Base-by-base conservation (phyloP, 139 green algal species). In the Chlorella vulgaris region DNA sequence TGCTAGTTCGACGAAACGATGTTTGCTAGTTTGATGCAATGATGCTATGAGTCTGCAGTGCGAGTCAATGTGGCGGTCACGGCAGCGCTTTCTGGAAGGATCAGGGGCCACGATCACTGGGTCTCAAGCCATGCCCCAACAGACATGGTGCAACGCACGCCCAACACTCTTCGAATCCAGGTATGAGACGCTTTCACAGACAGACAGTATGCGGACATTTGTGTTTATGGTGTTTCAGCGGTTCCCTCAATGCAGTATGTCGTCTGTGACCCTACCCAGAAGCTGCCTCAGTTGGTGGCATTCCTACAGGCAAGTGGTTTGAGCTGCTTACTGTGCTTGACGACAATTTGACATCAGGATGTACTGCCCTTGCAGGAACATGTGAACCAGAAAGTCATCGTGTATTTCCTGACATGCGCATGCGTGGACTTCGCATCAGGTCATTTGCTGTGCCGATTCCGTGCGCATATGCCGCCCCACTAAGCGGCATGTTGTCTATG, bases 401-500 rank as follows among this genome's bases (percentile, higher is more conserved):
- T 98, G 2, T 99, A 99, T 84, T 93, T 96, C 68, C 83, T 99
- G 22, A 99, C 96, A 0, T 99, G 96, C 62, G 94, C 94, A 18
- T 95, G 82, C 51, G 96, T 99, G 31, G 95, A 99, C 66, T 83
- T 70, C 50, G 29, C 29, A 26, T 35, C 58, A 70, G 74, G 74
- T 53, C 7, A n/a, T 31, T 24, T 58, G 47, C 47, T 15, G 47
- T 15, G 13, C 15, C 10, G 47, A 24, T 58, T 58, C n/a, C n/a
- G n/a, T n/a, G n/a, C n/a, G n/a, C n/a, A n/a, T n/a, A n/a, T n/a
- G n/a, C n/a, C n/a, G n/a, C n/a, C n/a, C n/a, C n/a, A n/a, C n/a
- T n/a, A n/a, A n/a, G n/a, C n/a, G n/a, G n/a, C n/a, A n/a, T n/a
- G n/a, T n/a, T n/a, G n/a, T n/a, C n/a, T n/a, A n/a, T 58, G 47